Evolutionary conservation across 441 rosid species (phyloP), one percentile per base, ranked within the genome.

Genomic region (Geranium incanum): DNA sequence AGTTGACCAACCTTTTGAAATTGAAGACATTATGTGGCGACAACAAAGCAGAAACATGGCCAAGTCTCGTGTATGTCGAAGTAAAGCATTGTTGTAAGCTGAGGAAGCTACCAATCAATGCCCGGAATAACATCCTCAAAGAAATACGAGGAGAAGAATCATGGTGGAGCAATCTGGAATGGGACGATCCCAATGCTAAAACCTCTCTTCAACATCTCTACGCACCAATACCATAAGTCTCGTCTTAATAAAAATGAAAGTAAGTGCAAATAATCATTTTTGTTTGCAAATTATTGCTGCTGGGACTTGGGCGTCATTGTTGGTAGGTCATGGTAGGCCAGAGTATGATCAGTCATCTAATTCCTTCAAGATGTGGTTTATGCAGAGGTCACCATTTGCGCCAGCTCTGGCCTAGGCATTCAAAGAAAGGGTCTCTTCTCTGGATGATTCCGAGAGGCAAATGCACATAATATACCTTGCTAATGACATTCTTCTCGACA

Each of bases 401-500:
- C 97, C 93, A 9, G 92, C 96, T 70, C 86, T 92, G 63, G 94
- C 98, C 5, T 96, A 88, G 81, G 96, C 87, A 23, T 80, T 95
- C 65, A 90, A 91, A 81, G 95, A 95, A 70, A 87, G 98, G 85
- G 80, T 90, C 36, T 84, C 87, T 76, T 70, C 85, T 33, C 68
- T 88, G 74, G 99, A 95, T 83, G 99, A 95, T 84, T 84, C 92
- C 65, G 98, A 90, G 80, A 89, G 96, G 83, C 99, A 89, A 74
- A 83, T 95, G 82, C 97, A 92, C 74, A 83, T 95, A 12, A 87
- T 95, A 72, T 95, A 90, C 82, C 91, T 95, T 16, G 92, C 92
- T 50, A 95, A 95, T 79, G 99, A 95, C 80, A 95, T 95, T 81
- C 96, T 95, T 74, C 92, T 92, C 72, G 99, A 95, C 84, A 90